These are phyloP conservation scores for Penicillium paneum DNA, from an alignment of 2,329 filamentous ascomycete species.

Conservation along the genomic window DNA sequence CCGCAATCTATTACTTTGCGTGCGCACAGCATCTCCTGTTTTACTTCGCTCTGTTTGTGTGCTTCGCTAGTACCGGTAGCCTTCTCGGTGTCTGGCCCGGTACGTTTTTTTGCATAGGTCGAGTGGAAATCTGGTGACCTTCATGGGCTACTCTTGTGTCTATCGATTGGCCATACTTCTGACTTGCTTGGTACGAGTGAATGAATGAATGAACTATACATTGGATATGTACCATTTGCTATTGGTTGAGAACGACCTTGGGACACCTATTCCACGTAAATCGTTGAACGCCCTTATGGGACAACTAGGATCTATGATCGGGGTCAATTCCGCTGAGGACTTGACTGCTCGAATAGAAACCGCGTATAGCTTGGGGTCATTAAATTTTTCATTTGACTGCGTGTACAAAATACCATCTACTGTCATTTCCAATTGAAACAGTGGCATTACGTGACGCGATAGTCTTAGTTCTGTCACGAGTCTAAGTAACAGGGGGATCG, in stretches of 20 bases:
- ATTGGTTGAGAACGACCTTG: background rate
- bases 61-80: background rate
- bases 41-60: background rate
- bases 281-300: background rate
- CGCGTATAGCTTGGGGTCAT: too few relatives aligned
- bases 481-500: background rate
- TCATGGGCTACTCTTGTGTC: background rate
- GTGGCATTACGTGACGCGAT: background rate
- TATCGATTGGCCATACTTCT: conserved; percentile 14
- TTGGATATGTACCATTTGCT: conserved; percentile 6
- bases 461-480: background rate
- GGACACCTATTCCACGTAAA: background rate
- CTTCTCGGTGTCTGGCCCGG: background rate
- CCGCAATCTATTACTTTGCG: background rate
- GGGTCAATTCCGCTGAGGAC: background rate
- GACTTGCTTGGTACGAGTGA: conserved; percentile 31
- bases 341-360: background rate
- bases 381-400: background rate
- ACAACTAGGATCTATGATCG: background rate
- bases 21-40: background rate
- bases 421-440: background rate
- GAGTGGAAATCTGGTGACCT: background rate
- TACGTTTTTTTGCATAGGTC: background rate
- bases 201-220: conserved; percentile 36
- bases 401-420: background rate